Base-by-base conservation (phyloP, 2,329 filamentous ascomycete genomes). In the Hyphodiscus sp. region DNA sequence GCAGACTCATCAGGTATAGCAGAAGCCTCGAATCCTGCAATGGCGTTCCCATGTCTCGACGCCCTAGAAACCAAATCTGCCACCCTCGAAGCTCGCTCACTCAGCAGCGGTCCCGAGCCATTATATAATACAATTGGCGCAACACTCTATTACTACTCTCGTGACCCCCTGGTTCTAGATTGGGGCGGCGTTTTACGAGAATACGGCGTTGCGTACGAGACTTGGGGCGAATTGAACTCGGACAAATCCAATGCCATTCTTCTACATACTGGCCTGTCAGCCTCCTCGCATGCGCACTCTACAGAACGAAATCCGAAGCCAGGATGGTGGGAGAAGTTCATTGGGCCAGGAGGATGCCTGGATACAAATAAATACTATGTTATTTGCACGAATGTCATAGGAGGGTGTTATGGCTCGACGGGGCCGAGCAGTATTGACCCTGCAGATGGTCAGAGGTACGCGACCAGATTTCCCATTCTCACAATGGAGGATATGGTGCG, bases 261-360 rank as follows among this genome's bases (percentile, higher is more conserved):
- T 9, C 74, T 99, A 1, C 91, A 97, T 69, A 99, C 94, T 0
- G 94, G 94, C 9, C 78, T 99, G 5, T 96, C 91, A 0, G 94
- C 94, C n/a, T 96, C 91, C 7, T 97, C 91, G 53, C 94, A 99
- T 72, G 94, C 94, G 1, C 91, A 91, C 67, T 96, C 91, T 54
- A 97, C 92, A n/a, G 78, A 81, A 50, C 75, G 77, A 10, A 99
- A 99, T 69, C 81, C 89, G 0, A 87, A 91, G 69, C 87, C 91
- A 0, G 94, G 94, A 2, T 99, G 94, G 94, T 99, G 94, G 94
- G 94, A 99, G 72, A 92, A 87, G 70, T 99, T 99, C 69, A 97
- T 99, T 65, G 94, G 94, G 0, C 87, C 91, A 0, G 90, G 88
- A 0, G 79, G 80, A 19, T 87, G 90, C 11, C 73, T 99, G 10